These are phyloP conservation scores for Platanthera zijinensis DNA, from an alignment of 106 monocot genomes.

Conservation along the genomic window DNA sequence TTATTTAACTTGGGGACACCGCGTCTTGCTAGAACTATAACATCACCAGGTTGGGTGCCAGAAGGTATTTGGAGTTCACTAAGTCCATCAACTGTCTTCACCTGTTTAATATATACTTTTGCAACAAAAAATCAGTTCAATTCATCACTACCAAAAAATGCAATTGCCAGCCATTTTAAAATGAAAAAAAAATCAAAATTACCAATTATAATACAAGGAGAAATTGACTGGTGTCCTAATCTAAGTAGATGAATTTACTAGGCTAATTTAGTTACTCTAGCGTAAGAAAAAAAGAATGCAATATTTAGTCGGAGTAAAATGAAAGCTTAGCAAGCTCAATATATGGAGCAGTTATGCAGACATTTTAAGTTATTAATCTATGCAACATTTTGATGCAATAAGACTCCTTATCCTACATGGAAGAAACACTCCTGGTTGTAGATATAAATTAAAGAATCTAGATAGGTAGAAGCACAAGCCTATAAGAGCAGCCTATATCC, in stretches of 20 bases:
- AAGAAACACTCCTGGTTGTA: not conserved
- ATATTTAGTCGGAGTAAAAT: not conserved
- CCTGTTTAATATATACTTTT: conserved; percentile 61
- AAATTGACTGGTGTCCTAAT: not conserved
- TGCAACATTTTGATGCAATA: not conserved
- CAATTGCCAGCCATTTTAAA: not conserved
- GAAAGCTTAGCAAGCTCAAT: not conserved
- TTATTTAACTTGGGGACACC: conserved; percentile 93
- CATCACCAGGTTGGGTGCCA: conserved; percentile 96
- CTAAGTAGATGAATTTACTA: not conserved
- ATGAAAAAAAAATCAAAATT: not conserved
- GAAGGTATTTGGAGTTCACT: conserved; percentile 91
- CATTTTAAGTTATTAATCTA: not conserved
- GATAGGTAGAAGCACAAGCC: too few species aligned
- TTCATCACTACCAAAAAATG: not conserved
- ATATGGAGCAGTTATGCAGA: not conserved
- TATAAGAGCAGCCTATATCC: too few species aligned
- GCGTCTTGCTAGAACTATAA: conserved; percentile 65
- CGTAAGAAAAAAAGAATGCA: not conserved
- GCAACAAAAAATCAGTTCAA: conserved; percentile 28
- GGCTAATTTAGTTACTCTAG: not conserved
- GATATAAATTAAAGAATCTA: not conserved
- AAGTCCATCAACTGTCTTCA: conserved; percentile 85
- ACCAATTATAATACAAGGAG: not conserved
- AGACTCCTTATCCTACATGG: not conserved